These are phyloP conservation scores for Didymellaceae sp. DNA, from an alignment of 2,329 filamentous ascomycete species.

Conservation along the genomic window DNA sequence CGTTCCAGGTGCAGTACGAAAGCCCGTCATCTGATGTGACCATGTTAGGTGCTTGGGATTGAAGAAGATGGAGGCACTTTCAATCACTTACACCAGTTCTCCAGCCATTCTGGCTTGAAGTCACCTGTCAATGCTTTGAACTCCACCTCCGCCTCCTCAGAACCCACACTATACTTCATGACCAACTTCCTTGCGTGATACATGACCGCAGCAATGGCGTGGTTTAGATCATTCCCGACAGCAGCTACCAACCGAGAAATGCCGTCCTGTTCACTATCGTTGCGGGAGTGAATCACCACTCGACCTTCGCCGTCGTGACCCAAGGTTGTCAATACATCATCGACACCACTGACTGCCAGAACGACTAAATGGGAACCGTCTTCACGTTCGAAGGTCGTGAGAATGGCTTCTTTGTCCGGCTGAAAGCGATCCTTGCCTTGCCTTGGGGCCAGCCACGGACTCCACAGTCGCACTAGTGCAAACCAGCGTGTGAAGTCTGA, in stretches of 20 bases:
- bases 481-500: slow-evolving; percentile 77
- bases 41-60: no score
- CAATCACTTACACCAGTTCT: slow-evolving; percentile 71
- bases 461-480: slow-evolving; percentile 77
- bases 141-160: slow-evolving; percentile 56
- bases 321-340: slow-evolving; percentile 73
- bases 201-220: slow-evolving; percentile 79
- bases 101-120: slow-evolving; percentile 71
- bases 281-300: slow-evolving; percentile 72
- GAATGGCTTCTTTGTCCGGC: slow-evolving; percentile 77
- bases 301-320: slow-evolving; percentile 69
- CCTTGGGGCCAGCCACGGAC: slow-evolving; percentile 86
- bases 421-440: slow-evolving; percentile 74
- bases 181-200: slow-evolving; percentile 81
- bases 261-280: slow-evolving; percentile 66
- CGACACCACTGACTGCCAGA: slow-evolving; percentile 76
- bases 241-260: slow-evolving; percentile 71
- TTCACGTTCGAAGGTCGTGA: slow-evolving; percentile 76
- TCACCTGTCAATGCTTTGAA: slow-evolving; percentile 56
- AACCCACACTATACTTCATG: slow-evolving; percentile 52
- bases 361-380: slow-evolving; percentile 78
- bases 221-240: slow-evolving; percentile 74
- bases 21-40: slow-evolving; percentile 70
- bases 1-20: slow-evolving; percentile 97
- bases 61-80: no score